phyloP scores from a whole-genome alignment of 2,329 filamentous ascomycete genomes.

The Lecanicillium sp. region DNA sequence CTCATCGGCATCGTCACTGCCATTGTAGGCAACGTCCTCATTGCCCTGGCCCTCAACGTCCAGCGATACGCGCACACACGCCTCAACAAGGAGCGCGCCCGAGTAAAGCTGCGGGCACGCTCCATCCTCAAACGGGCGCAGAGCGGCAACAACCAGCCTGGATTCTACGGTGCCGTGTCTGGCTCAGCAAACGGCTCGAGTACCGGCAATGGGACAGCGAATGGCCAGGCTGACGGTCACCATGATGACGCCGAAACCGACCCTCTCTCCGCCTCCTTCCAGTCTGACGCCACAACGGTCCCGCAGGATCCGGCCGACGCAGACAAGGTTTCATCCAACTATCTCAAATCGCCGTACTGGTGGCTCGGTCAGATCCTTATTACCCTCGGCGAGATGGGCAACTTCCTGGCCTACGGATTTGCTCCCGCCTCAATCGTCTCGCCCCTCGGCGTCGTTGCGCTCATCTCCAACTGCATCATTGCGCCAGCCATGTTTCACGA shows the following conservation, averaged over 20 bases:
- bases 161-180: constrained; percentile 30
- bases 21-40: constrained; percentile 86
- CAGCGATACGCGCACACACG: constrained; percentile 92
- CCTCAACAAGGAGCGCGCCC: constrained; percentile 64
- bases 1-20: constrained; percentile 92
- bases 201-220: constrained; percentile 20
- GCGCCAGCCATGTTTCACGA: constrained; percentile 93
- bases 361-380: constrained; percentile 93
- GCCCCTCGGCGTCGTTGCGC: constrained; percentile 89
- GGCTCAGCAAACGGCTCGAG: constrained; percentile 13
- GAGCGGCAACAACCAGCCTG: constrained; percentile 21
- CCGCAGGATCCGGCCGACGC: constrained; percentile 23
- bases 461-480: constrained; percentile 95
- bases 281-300: constrained; percentile 29
- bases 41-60: constrained; percentile 91
- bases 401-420: constrained; percentile 96
- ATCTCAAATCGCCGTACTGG: constrained; percentile 91
- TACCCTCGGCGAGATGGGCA: constrained; percentile 86
- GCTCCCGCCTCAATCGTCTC: constrained; percentile 96
- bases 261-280: constrained; percentile 46
- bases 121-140: constrained; percentile 45
- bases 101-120: constrained; percentile 48
- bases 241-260: constrained; percentile 37
- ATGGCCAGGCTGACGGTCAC: constrained; percentile 31
- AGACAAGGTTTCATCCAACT: constrained; percentile 53